A percentile compares a stretch with the other conserved stretches of the same genome.
phyloP scores from a whole-genome alignment of 306 rosid species.

The Ceratonia siliqua region DNA sequence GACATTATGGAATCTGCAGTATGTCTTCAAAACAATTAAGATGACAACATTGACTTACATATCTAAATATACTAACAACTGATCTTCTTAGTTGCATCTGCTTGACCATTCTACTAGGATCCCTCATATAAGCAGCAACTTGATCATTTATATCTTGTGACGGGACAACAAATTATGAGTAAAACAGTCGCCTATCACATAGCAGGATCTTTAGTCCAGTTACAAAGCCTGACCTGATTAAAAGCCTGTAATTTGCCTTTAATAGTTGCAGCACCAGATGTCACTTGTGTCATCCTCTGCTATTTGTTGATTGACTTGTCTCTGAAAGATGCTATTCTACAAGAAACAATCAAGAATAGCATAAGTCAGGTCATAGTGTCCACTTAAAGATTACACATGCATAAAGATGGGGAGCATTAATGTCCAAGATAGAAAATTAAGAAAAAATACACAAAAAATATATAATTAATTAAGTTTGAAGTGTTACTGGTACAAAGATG shows the following conservation, averaged over 20 bases:
- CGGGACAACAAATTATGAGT: slow-evolving; percentile 2
- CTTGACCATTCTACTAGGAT: slow-evolving; percentile 86
- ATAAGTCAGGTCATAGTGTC: not conserved
- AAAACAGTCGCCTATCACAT: not conserved
- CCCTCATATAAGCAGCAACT: slow-evolving; percentile 87
- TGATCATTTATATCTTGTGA: slow-evolving; percentile 78
- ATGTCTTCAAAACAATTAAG: not conserved
- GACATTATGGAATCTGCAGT: not conserved
- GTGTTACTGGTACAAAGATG: not conserved
- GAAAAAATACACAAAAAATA: slow-evolving; percentile 21
- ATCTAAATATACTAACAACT: slow-evolving; percentile 58
- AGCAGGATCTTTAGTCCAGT: slow-evolving; percentile 22
- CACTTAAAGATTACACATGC: not conserved
- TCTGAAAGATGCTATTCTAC: slow-evolving; percentile 72
- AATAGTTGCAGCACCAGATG: slow-evolving; percentile 88
- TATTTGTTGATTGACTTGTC: slow-evolving; percentile 83
- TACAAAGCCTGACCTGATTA: slow-evolving; percentile 67
- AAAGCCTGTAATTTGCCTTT: slow-evolving; percentile 82
- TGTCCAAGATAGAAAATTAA: not conserved
- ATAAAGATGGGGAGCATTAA: not conserved
- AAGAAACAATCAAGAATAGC: slow-evolving; percentile 40
- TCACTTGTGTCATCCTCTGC: slow-evolving; percentile 91
- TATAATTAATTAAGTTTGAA: slow-evolving; percentile 19
- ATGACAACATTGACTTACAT: slow-evolving; percentile 52
- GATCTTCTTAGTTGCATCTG: slow-evolving; percentile 81